Evolutionary conservation across 306 rosid genomes (phyloP).

Genomic region (Senna tora): DNA sequence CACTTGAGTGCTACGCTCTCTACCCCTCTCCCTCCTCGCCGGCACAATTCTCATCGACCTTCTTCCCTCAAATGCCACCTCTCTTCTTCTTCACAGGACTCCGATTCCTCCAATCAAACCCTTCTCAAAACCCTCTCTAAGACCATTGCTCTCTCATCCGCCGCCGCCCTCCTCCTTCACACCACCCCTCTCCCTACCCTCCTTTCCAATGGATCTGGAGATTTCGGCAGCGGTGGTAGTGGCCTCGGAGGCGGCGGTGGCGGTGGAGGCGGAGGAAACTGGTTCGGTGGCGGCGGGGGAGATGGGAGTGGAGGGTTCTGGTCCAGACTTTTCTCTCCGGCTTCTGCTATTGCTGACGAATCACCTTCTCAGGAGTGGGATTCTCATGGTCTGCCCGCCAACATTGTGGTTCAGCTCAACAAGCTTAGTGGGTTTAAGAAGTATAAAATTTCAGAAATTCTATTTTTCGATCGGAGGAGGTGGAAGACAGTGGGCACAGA

Average conservation of each 20-base stretch:
- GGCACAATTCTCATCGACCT: constrained; percentile 20
- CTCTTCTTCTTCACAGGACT: constrained; percentile 37
- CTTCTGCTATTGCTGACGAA: constrained; percentile 78
- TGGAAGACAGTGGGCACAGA: constrained; percentile 62
- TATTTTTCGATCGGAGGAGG: constrained; percentile 71
- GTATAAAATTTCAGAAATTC: constrained; percentile 77
- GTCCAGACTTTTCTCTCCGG: constrained; percentile 50
- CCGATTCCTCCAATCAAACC: constrained; percentile 35
- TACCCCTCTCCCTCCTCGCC: constrained; percentile 37
- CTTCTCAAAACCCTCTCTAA: constrained; percentile 56
- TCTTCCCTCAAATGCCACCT: constrained; percentile 42
- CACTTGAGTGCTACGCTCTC: constrained; percentile 46
- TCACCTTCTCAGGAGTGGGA: constrained; percentile 73
- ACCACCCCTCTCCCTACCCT: constrained; percentile 26
- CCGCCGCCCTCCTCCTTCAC: constrained; percentile 57
- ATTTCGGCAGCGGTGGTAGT: constrained; percentile 32
- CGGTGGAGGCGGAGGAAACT: constrained; percentile 39
- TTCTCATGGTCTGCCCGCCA: constrained; percentile 84
- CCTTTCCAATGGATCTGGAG: constrained; percentile 30
- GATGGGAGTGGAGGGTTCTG: constrained; percentile 56
- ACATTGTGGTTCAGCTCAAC: constrained; percentile 73
- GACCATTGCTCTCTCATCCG: constrained; percentile 62
- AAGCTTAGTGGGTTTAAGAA: constrained; percentile 91
- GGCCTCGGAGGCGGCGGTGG: constrained; percentile 35
- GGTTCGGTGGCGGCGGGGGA: constrained; percentile 50